Evolutionary conservation across 2,329 filamentous ascomycete species (phyloP), one percentile per base, ranked within the genome.

Genomic region (Penicillium sp.): DNA sequence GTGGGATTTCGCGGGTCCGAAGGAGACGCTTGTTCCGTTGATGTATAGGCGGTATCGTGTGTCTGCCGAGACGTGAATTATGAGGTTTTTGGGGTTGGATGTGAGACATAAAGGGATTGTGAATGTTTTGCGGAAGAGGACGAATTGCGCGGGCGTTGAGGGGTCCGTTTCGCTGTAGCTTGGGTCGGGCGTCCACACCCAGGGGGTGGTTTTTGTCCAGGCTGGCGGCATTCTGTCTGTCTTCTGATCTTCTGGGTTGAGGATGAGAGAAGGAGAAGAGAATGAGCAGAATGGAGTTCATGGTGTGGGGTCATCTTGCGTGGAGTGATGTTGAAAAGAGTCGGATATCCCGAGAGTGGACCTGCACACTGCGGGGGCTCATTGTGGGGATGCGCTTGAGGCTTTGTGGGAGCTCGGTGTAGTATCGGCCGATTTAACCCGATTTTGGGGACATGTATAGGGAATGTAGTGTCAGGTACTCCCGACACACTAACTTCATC

Each of bases 21-120:
- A 61, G 38, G 46, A 45, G 21, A 52, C 35, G 13, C 50, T 19
- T 7, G n/a, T 19, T 7, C 62, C 62, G 17, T 64, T 64, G 45
- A 64, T 19, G 50, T 55, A 64, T 1, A 64, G 50, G 11, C 58
- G 50, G 23, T 64, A 64, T 4, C 62, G 62, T 3, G 58, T 61
- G 29, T 64, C 58, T 7, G 62, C 62, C 7, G 62, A 64, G 46
- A 61, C 45, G n/a, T 58, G 54, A 2, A 64, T 19, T 1, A 30
- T 11, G 3, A 21, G 7, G 5, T 13, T 8, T 0, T 21, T 11
- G 6, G 26, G 17, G 19, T 1, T 7, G 11, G 9, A 11, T 11
- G 5, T n/a, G n/a, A n/a, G n/a, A n/a, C n/a, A n/a, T n/a, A n/a
- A n/a, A n/a, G 26, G 26, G 5, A 26, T 26, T 3, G 44, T 44